A percentile compares a stretch with the other conserved stretches of the same genome.
Conservation (phyloP, 1,284 basidiomycete genomes). For the Taiwanofungus camphoratus region DNA sequence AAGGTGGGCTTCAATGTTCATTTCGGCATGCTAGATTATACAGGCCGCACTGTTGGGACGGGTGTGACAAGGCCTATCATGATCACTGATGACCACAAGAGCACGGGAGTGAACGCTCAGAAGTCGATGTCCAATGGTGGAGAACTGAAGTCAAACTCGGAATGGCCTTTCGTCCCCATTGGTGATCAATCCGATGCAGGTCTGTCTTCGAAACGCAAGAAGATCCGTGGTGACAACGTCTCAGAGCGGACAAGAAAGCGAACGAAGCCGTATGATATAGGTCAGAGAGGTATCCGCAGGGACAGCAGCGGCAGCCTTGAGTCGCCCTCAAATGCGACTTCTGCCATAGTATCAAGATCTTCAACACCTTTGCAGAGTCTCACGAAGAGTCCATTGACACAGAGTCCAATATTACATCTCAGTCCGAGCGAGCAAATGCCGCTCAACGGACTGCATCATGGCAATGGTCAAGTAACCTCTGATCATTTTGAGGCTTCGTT, state of each 20-base stretch:
- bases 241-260: slow-evolving; percentile 29
- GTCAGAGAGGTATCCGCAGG: slow-evolving; percentile 21
- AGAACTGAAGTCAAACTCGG: slow-evolving; percentile 18
- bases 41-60: slow-evolving; percentile 77
- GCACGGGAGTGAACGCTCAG: slow-evolving; percentile 39
- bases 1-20: slow-evolving; percentile 94
- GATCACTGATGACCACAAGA: slow-evolving; percentile 99
- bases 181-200: slow-evolving; percentile 33
- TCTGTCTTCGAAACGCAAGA: slow-evolving; percentile 20
- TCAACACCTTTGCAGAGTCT: slow-evolving; percentile 26
- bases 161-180: slow-evolving; percentile 15
- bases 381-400: too few relatives aligned
- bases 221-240: slow-evolving; percentile 17
- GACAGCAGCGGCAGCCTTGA: slow-evolving; percentile 28
- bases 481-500: slow-evolving; percentile 13
- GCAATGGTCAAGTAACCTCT: slow-evolving; percentile 8
- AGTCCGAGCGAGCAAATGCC: slow-evolving; percentile 17
- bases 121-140: slow-evolving; percentile 19
- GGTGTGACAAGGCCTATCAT: slow-evolving; percentile 91
- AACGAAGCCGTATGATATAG: slow-evolving; percentile 25
- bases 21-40: slow-evolving; percentile 82
- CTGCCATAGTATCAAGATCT: slow-evolving; percentile 27
- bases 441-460: slow-evolving; percentile 11
- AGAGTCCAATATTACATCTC: slow-evolving; percentile 21
- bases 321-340: slow-evolving; percentile 26